phyloP scores from a whole-genome alignment of 805 yeast species.

The Phaffomyces opuntiae region DNA sequence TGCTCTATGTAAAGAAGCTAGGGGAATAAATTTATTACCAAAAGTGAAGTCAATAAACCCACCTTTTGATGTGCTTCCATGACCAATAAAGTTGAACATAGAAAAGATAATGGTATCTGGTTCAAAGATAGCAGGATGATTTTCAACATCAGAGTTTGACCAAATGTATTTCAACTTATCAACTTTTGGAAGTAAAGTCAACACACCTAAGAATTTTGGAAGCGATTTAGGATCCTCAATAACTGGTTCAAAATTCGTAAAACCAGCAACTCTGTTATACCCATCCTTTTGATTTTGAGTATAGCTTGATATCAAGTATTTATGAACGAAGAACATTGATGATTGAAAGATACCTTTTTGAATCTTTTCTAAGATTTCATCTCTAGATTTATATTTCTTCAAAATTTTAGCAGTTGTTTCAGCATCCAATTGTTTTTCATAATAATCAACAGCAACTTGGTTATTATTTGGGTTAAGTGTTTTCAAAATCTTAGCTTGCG shows the following conservation, averaged over 20 bases:
- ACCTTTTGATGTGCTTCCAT: constrained; percentile 15
- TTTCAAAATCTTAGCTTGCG: constrained; percentile 34
- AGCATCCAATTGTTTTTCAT: constrained; percentile 28
- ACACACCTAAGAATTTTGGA: neutral
- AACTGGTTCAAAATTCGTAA: constrained; percentile 13
- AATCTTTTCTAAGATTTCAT: constrained; percentile 15
- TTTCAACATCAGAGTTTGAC: constrained; percentile 12
- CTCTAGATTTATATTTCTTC: constrained; percentile 15
- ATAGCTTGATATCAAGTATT: constrained; percentile 16
- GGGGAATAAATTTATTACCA: constrained; percentile 13
- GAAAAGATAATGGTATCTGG: constrained; percentile 17
- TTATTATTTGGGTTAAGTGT: constrained; percentile 31
- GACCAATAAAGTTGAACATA: constrained; percentile 13
- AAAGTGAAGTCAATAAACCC: constrained; percentile 16
- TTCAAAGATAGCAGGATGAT: constrained; percentile 8
- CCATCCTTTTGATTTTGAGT: constrained; percentile 8
- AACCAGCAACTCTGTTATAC: constrained; percentile 15
- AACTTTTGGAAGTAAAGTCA: constrained; percentile 14
- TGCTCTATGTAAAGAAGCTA: constrained; percentile 14
- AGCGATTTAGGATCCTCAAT: constrained; percentile 9
- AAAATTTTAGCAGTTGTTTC: constrained; percentile 24
- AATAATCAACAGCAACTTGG: neutral
- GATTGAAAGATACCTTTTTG: constrained; percentile 19
- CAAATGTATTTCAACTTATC: constrained; percentile 13
- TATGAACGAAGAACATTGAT: constrained; percentile 19